phyloP scores from a whole-genome alignment of 306 rosid species.

The Casuarina cunninghamiana region DNA sequence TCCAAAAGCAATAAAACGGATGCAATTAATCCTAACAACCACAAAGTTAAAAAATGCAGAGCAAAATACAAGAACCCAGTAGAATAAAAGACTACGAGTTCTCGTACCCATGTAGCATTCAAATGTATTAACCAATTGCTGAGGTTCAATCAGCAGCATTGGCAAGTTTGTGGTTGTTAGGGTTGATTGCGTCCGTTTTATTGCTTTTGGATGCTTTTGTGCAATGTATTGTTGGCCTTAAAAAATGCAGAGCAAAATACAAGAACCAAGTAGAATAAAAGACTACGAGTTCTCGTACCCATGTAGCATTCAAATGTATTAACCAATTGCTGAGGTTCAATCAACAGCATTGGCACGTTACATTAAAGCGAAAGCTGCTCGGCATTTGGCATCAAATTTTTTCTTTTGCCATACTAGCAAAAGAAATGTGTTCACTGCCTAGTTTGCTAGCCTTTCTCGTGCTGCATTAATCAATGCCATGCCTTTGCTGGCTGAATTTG shows the following conservation, averaged over 20 bases:
- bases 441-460: conserved; percentile 6
- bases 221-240: conserved; percentile 21
- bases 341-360: background rate
- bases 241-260: conserved; percentile 5
- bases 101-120: conserved; percentile 9
- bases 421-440: background rate
- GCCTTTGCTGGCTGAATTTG: background rate
- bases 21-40: background rate
- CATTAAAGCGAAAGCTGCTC: background rate
- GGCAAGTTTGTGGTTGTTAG: background rate
- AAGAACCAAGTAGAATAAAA: conserved; percentile 12
- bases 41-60: background rate
- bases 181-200: background rate
- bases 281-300: conserved; percentile 3
- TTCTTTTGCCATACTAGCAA: background rate
- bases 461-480: too few relatives aligned
- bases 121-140: conserved; percentile 25
- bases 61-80: conserved; percentile 7
- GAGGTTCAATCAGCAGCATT: background rate
- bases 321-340: conserved; percentile 6
- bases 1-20: conserved; percentile 4
- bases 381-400: background rate
- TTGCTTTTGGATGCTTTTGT: conserved; percentile 10
- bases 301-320: conserved; percentile 24
- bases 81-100: conserved; percentile 2